A percentile compares a stretch with the other conserved stretches of the same genome.
Conservation (phyloP, 2,329 filamentous ascomycete genomes). For the Didymella sp. region DNA sequence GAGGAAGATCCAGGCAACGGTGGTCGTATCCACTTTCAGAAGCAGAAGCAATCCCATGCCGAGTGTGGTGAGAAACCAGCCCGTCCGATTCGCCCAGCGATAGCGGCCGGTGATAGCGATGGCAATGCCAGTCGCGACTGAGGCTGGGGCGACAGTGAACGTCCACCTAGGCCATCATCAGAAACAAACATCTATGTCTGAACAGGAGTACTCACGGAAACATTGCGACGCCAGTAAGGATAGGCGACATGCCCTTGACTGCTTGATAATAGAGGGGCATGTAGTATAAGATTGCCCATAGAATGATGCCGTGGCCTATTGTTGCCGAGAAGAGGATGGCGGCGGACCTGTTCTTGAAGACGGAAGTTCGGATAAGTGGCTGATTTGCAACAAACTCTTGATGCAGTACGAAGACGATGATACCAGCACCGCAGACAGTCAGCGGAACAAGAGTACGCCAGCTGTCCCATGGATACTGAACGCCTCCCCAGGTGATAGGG, state of each 20-base stretch:
- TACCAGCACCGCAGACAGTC: not conserved
- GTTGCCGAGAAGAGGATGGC: constrained; percentile 58
- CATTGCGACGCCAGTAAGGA: constrained; percentile 49
- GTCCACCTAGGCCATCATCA: constrained; percentile 26
- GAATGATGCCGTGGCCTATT: constrained; percentile 64
- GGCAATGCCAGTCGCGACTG: constrained; percentile 61
- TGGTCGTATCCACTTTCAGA: constrained; percentile 59
- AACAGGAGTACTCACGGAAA: constrained; percentile 39
- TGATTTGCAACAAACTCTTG: not conserved
- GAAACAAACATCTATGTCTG: not conserved
- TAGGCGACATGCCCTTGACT: constrained; percentile 50
- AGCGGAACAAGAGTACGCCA: constrained; percentile 67
- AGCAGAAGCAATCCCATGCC: constrained; percentile 64
- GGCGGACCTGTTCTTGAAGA: constrained; percentile 1
- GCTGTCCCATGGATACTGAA: constrained; percentile 69
- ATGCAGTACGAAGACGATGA: not conserved
- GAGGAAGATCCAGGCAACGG: constrained; percentile 65
- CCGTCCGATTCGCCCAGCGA: constrained; percentile 65
- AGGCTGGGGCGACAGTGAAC: constrained; percentile 68
- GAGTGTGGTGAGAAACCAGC: constrained; percentile 66
- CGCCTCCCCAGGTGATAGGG: constrained; percentile 69
- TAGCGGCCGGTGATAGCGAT: constrained; percentile 66
- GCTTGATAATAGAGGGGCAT: constrained; percentile 53
- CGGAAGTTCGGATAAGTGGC: not conserved
- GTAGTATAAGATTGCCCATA: constrained; percentile 52